Base-by-base conservation (phyloP, 2,329 filamentous ascomycete species). In the Tolypocladium amazonense region DNA sequence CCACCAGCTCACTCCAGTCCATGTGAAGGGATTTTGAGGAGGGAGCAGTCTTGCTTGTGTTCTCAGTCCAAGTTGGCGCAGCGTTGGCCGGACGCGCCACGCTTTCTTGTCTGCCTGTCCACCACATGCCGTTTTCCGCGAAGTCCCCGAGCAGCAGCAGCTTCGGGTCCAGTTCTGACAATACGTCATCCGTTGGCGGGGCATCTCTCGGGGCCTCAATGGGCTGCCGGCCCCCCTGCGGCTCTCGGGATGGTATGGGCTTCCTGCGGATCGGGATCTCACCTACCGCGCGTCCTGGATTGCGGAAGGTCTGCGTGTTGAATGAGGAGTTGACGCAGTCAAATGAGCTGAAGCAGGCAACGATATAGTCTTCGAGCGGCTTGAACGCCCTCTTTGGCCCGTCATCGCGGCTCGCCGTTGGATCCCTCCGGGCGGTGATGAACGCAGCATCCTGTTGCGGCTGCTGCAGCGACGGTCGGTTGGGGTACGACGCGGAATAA, bases 81-180 rank as follows among this genome's bases (percentile, higher is more conserved):
- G 45, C 11, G 15, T 47, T 30, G 37, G 55, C 14, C 25, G 37
- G n/a, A 2, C 35, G 35, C 27, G 25, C 14, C 33, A 60, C 54
- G 25, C 76, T 72, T 41, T 78, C 71, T 67, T 81, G 77, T 56
- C 80, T 80, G 1, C 87, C 88, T 55, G 87, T 86, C 89, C 89
- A 93, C 90, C 89, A 93, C 9, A 82, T 83, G 2, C 88, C 89
- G 68, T 94, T 94, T 69, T 94, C 90, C 1, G 87, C 88, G 64
- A 92, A 80, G 66, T 92, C 84, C 2, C 89, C 89, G 2, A 92
- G 72, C 8, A 92, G 76, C 25, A 93, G 75, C 6, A 88, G 81
- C 68, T 92, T 94, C 1, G 88, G 83, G 69, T 94, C 90, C 25
- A 92, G 73, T 56, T 89, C 86, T 58, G 65, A 67, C 23, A 65